Base-by-base conservation (phyloP, 495 filamentous ascomycete species). In the Aspergillus asperescens region DNA sequence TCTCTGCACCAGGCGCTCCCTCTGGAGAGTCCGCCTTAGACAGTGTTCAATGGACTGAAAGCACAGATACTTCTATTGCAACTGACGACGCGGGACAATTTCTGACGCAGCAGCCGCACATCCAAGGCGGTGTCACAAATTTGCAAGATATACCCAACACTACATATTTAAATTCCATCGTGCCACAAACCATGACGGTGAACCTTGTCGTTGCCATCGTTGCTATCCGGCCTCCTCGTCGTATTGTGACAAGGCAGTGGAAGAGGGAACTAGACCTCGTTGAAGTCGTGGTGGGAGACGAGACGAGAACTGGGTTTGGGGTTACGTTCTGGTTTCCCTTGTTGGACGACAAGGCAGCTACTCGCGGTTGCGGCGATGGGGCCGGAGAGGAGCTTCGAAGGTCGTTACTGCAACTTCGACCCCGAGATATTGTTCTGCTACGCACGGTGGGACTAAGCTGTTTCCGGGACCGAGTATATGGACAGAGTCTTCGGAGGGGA, bases 251-350 rank as follows among this genome's bases (percentile, higher is more conserved):
- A 0, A 70, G 71, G 43, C 70, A 71, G 56, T 73, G 72, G 66
- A 72, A 69, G 51, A 64, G 57, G 20, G 68, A 69, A 38, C 76
- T 84, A 39, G 76, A 85, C 28, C 75, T 95, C 0, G 69, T 90
- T 28, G 89, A 95, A 60, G 64, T 94, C 5, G 75, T 90, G 1
- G 87, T 96, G 1, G 90, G 87, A 10, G 92, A 97, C 61, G 89
- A 95, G 49, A 93, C 89, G 2, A 81, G 77, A 43, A 82, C 87
- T 10, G 88, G 87, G 12, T 95, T 96, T 65, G 79, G 76, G 10
- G 70, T 96, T 52, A 92, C 85, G 23, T 86, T 96, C 56, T 96
- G 92, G 92, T 72, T 95, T 12, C 65, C 75, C 3, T 55, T 64
- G 22, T 56, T 22, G 49, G 52, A 50, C 18, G 47, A 54, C 44